These are phyloP conservation scores for Syzygium oleosum DNA, from an alignment of 345 rosid genomes.

Conservation along the genomic window DNA sequence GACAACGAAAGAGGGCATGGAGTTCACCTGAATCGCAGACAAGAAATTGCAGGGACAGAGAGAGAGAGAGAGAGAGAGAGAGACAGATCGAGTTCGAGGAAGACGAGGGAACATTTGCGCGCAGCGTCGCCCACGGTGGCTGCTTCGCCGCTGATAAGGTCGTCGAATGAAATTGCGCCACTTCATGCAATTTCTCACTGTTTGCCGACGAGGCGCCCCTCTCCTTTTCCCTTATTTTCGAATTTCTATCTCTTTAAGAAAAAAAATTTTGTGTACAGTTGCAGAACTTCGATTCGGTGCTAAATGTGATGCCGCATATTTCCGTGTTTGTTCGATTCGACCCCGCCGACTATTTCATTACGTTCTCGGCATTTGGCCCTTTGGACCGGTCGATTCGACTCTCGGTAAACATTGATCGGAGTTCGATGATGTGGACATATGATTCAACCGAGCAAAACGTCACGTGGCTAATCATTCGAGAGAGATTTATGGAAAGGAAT, in stretches of 20 bases:
- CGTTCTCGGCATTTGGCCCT: neutral
- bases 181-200: neutral
- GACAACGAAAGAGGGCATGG: neutral
- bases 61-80: neutral
- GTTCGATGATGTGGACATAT: neutral
- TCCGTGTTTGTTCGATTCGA: neutral
- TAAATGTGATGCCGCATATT: neutral
- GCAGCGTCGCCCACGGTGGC: neutral
- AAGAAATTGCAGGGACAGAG: neutral
- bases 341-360: neutral
- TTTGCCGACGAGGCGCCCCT: neutral
- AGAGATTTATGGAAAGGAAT: neutral
- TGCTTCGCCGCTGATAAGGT: neutral
- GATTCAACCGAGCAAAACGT: no score
- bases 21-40: neutral
- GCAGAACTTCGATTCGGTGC: neutral
- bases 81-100: neutral
- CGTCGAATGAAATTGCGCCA: neutral
- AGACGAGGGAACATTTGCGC: neutral
- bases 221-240: neutral
- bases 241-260: rapidly evolving
- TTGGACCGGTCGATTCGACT: neutral
- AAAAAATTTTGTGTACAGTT: neutral
- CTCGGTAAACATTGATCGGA: neutral
- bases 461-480: neutral